Evolutionary conservation across 148 eudicot genomes (phyloP), one percentile per base, ranked within the genome.

Genomic region (Dysphania ambrosioides): DNA sequence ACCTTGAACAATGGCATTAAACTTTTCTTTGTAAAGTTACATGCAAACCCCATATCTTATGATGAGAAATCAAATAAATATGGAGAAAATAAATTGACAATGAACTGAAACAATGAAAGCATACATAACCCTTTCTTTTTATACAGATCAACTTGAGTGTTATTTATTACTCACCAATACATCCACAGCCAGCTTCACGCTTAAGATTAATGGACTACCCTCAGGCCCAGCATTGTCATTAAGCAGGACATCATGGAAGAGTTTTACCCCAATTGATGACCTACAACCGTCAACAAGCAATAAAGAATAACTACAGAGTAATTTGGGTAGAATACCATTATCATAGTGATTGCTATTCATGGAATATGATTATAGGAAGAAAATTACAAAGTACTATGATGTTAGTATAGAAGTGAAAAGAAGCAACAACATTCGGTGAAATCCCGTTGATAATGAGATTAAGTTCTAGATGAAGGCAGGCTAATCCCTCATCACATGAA

Each of bases 211-310:
- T 73, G 89, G 68, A 83, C 85, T 90, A 66, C 87, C 95, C 56
- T 91, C 93, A 72, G 97, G 93, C 51, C 98, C 98, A 83, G 98
- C 91, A 83, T 91, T 88, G 49, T 94, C 98, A 85, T 94, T 94
- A 44, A 94, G 97, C 89, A 91, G 83, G 64, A 94, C 98, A 79
- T 90, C 91, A 59, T 97, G 97, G 66, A 91, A 94, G 76, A 86
- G 57, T 58, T 87, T 85, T 34, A 89, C 76, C 61, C 98, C 98
- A 71, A 85, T 34, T 66, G 81, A 83, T 74, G 83, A 86, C 98
- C 98, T 94, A 69, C 62, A 73, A 71, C 68, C 15, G 77, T 68
- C 73, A 40, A 15, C 19, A 77, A 78, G 12, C 27, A 38, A 8
- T 8, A 30, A 59, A 24, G 29, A 57, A 15, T 57, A 59, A 42